Evolutionary conservation across 2,329 filamentous ascomycete species (phyloP).

Genomic region (Tricladium varicosporioides): DNA sequence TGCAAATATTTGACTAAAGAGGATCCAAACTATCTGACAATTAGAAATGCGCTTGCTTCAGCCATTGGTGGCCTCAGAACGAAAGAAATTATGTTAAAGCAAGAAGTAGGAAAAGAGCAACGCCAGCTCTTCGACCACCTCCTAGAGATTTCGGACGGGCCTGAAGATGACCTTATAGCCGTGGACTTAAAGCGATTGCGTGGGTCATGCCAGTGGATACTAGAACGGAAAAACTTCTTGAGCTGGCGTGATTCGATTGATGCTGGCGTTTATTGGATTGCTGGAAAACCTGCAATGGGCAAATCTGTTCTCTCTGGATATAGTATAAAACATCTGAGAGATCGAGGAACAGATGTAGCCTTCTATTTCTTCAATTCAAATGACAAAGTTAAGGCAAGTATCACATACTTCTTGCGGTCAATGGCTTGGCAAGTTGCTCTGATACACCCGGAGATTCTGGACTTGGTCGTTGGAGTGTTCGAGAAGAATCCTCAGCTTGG

Average conservation of each 20-base stretch:
- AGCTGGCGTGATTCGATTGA: slow-evolving; percentile 7
- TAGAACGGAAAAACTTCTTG: slow-evolving; percentile 2
- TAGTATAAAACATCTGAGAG: background rate
- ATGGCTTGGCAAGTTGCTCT: background rate
- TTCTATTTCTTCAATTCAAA: background rate
- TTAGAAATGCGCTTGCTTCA: slow-evolving; percentile 18
- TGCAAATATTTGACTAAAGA: slow-evolving; percentile 31
- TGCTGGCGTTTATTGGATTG: background rate
- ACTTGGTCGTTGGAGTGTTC: background rate
- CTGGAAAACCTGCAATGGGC: background rate
- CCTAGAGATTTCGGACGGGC: slow-evolving; percentile 18
- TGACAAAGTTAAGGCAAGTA: background rate
- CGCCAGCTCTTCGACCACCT: slow-evolving; percentile 9
- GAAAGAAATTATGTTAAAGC: slow-evolving; percentile 6
- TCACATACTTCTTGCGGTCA: background rate
- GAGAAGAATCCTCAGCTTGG: background rate
- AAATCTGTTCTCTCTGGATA: background rate
- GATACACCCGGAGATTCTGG: too few species aligned
- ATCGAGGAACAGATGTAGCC: background rate
- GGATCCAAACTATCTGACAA: slow-evolving; percentile 26
- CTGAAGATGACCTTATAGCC: slow-evolving; percentile 19
- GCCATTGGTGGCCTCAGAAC: slow-evolving; percentile 6
- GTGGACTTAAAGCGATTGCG: slow-evolving; percentile 12
- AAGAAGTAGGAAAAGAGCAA: slow-evolving; percentile 1
- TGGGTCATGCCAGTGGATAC: slow-evolving; percentile 28